A percentile compares a stretch with the other conserved stretches of the same genome.
phyloP scores from a whole-genome alignment of 108 stramenopile genomes.

The Fistulifera solaris region DNA sequence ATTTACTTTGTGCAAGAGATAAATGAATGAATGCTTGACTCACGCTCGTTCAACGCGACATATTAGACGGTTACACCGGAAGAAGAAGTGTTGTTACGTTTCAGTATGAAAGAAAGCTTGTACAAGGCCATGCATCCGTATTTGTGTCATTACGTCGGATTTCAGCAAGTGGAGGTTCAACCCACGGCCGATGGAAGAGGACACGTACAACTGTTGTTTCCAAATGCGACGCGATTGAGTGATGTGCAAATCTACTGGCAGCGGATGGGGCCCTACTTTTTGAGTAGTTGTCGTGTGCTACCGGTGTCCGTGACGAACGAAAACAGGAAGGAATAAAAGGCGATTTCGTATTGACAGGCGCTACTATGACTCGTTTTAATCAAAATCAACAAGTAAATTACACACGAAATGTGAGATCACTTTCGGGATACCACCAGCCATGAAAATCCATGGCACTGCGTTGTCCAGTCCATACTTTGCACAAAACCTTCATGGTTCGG shows the following conservation, averaged over 20 bases:
- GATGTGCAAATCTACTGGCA: constrained; percentile 19
- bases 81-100: constrained; percentile 76
- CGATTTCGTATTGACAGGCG: too few relatives aligned
- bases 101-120: constrained; percentile 76
- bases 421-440: constrained; percentile 8
- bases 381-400: too few relatives aligned
- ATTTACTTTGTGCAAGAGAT: too few relatives aligned
- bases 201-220: constrained; percentile 19
- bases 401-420: neutral
- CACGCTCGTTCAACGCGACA: neutral
- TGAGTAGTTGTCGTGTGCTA: neutral
- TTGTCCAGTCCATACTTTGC: constrained; percentile 14
- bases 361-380: too few relatives aligned
- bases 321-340: too few relatives aligned
- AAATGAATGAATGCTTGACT: neutral
- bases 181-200: constrained; percentile 71
- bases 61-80: constrained; percentile 44
- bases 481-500: constrained; percentile 26
- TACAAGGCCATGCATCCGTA: constrained; percentile 84
- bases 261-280: constrained; percentile 13
- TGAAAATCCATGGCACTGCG: constrained; percentile 33
- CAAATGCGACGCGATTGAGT: neutral
- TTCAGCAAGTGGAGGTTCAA: constrained; percentile 74
- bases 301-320: too few relatives aligned
- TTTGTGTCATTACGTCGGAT: constrained; percentile 72